Percentiles rank a stretch among this genome's conserved stretches.
Conservation (phyloP, 257 asterid genomes). For the Cynanchum wilfordii region DNA sequence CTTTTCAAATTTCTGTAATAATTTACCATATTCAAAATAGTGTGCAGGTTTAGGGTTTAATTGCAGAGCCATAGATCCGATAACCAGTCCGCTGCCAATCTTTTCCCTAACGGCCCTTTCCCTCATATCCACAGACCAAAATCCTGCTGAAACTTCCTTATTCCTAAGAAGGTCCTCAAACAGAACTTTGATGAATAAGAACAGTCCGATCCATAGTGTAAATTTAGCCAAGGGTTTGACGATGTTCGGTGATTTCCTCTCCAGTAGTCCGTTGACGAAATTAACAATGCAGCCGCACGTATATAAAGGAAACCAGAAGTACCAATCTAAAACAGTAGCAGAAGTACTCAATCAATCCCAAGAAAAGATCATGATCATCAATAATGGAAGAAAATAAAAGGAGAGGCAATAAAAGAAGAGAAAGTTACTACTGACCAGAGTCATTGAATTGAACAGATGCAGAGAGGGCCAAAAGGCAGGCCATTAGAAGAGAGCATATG, state of each 20-base stretch:
- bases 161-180: conserved; percentile 28
- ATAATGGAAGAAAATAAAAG: background rate
- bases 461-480: conserved; percentile 34
- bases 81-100: conserved; percentile 63
- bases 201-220: conserved; percentile 37
- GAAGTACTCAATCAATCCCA: background rate
- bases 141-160: conserved; percentile 29
- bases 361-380: background rate
- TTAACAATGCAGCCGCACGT: conserved; percentile 29
- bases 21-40: conserved; percentile 14
- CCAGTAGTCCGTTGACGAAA: conserved; percentile 17
- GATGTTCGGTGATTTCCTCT: background rate
- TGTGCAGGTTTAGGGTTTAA: conserved; percentile 18
- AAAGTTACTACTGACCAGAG: conserved; percentile 17
- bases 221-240: conserved; percentile 21
- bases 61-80: conserved; percentile 46
- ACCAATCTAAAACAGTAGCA: conserved; percentile 31
- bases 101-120: conserved; percentile 60
- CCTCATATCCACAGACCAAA: conserved; percentile 53
- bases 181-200: conserved; percentile 46
- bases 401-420: background rate
- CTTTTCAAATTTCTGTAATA: background rate
- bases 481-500: conserved; percentile 28
- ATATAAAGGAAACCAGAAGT: conserved; percentile 39
- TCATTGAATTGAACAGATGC: conserved; percentile 36